These are phyloP conservation scores for Globisporangium middletonii DNA, from an alignment of 352 stramenopile species.

Conservation along the genomic window DNA sequence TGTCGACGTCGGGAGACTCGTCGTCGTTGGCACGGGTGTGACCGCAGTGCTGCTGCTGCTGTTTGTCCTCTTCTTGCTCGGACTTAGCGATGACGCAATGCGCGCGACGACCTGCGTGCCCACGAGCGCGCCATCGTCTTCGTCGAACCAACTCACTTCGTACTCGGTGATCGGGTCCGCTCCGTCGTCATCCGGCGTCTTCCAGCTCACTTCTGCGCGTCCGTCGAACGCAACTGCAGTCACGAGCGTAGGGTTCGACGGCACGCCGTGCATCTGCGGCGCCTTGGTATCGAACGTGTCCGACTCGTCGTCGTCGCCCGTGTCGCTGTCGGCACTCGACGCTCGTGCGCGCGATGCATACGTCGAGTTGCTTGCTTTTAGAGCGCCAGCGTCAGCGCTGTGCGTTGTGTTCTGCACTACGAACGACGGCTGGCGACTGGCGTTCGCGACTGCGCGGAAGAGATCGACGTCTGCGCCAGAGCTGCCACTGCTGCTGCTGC, in stretches of 20 bases:
- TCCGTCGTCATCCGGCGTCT: constrained; percentile 56
- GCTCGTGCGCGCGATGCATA: not conserved
- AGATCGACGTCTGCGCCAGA: not conserved
- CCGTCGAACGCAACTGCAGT: constrained; percentile 44
- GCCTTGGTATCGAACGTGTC: not conserved
- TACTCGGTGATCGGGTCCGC: constrained; percentile 52
- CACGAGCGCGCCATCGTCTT: constrained; percentile 30
- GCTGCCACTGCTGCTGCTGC: not conserved
- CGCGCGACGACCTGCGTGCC: constrained; percentile 34
- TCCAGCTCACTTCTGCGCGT: constrained; percentile 54
- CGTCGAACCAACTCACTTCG: constrained; percentile 58
- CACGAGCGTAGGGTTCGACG: constrained; percentile 57
- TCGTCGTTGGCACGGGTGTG: not conserved
- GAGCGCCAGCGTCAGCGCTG: not conserved
- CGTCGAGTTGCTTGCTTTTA: not conserved
- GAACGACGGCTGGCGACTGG: constrained; percentile 5
- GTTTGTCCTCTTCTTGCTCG: constrained; percentile 8
- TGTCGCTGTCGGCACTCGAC: not conserved
- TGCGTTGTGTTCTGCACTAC: not conserved
- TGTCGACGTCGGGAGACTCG: constrained; percentile 27
- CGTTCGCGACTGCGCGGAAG: not conserved
- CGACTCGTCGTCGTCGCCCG: not conserved
- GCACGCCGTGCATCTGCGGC: constrained; percentile 43
- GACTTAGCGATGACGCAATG: constrained; percentile 14
- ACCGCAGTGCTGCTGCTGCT: not conserved